A percentile compares a stretch with the other conserved stretches of the same genome.
Conservation (phyloP, 805 yeast genomes). For the Ogataea dorogensis region DNA sequence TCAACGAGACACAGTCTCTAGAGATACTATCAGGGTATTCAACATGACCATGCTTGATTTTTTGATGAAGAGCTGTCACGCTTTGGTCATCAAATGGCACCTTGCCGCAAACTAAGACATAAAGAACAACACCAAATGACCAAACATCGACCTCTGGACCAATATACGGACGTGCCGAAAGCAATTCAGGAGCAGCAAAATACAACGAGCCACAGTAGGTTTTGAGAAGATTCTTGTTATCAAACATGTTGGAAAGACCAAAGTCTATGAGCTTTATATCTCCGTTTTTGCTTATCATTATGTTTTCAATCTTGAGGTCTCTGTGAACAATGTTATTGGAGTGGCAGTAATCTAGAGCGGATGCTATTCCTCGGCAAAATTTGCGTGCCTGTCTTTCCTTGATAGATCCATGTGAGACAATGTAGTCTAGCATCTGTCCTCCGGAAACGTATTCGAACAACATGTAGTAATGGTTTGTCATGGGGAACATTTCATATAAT, state of each 20-base stretch:
- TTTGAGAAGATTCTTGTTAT: slow-evolving; percentile 67
- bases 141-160: slow-evolving; percentile 99
- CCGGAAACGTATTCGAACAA: slow-evolving; percentile 95
- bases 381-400: slow-evolving; percentile 93
- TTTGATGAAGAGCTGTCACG: slow-evolving; percentile 87
- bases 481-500: slow-evolving; percentile 88
- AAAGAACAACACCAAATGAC: slow-evolving; percentile 96
- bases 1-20: slow-evolving; percentile 72
- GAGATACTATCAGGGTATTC: slow-evolving; percentile 86
- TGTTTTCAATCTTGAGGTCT: slow-evolving; percentile 93
- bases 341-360: slow-evolving; percentile 92
- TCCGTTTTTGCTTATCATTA: slow-evolving; percentile 89
- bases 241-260: slow-evolving; percentile 87
- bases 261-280: slow-evolving; percentile 95
- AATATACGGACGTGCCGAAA: slow-evolving; percentile 85
- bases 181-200: slow-evolving; percentile 97
- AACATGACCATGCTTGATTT: slow-evolving; percentile 87
- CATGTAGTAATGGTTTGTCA: slow-evolving; percentile 97
- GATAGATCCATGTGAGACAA: slow-evolving; percentile 91
- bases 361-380: slow-evolving; percentile 91
- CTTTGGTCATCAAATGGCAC: slow-evolving; percentile 97
- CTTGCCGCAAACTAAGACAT: slow-evolving; percentile 94
- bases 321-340: slow-evolving; percentile 94
- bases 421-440: slow-evolving; percentile 96
- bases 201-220: slow-evolving; percentile 97